Evolutionary conservation across 306 rosid species (phyloP).

Genomic region (Lathyrus sativus): DNA sequence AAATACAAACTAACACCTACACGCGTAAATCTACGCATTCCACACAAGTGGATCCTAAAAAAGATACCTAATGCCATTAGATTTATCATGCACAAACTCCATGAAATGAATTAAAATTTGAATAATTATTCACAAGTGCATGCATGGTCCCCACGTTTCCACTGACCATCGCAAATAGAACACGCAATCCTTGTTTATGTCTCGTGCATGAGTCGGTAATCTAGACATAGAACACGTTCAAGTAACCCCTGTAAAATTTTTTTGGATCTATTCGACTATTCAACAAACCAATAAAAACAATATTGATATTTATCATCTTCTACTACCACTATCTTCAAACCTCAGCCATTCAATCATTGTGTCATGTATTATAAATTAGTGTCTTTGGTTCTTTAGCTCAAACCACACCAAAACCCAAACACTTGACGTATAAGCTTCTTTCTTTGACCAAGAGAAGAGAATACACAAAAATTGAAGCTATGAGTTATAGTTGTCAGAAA

Average conservation of each 20-base stretch:
- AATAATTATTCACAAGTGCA: too few relatives aligned
- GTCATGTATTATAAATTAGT: slow-evolving; percentile 33
- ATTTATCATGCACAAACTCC: neutral
- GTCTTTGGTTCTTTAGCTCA: slow-evolving; percentile 30
- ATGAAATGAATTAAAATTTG: neutral
- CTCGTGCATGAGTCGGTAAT: slow-evolving; percentile 22
- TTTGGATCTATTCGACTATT: slow-evolving; percentile 33
- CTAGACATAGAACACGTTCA: slow-evolving; percentile 10
- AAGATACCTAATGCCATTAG: neutral
- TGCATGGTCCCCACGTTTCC: slow-evolving; percentile 40
- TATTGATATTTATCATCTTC: neutral
- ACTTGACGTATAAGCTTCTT: neutral
- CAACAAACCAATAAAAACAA: neutral
- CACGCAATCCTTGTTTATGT: slow-evolving; percentile 29
- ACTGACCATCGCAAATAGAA: slow-evolving; percentile 17
- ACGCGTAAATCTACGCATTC: neutral
- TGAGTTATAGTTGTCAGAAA: slow-evolving; percentile 8
- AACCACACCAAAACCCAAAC: slow-evolving; percentile 7
- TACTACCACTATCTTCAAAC: neutral
- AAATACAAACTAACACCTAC: neutral
- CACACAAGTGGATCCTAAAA: neutral
- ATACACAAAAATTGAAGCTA: neutral
- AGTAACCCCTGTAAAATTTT: neutral
- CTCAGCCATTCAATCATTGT: slow-evolving; percentile 33
- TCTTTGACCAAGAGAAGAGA: neutral